Conservation (phyloP, 306 rosid species). For the Cucurbita pepo region DNA sequence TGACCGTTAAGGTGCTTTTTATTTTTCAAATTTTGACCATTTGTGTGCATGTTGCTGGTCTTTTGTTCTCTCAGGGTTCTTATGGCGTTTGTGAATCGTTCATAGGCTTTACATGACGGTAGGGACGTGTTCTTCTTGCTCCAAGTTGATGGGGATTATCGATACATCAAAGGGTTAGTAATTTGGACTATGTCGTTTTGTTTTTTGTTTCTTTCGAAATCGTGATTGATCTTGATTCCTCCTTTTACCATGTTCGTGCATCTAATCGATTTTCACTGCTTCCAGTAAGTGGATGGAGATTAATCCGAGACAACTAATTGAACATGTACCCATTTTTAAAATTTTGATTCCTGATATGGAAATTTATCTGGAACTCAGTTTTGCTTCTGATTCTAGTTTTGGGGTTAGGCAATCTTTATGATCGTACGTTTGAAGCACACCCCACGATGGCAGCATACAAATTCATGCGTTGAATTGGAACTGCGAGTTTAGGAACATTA, state of each 20-base stretch:
- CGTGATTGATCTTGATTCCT: not conserved
- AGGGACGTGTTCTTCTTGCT: conserved; percentile 65
- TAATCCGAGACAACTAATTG: not conserved
- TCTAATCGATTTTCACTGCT: not conserved
- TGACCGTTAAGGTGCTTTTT: conserved; percentile 57
- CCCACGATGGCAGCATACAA: not conserved
- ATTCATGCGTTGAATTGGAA: not conserved
- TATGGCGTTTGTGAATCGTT: not conserved
- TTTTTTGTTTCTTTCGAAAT: not conserved
- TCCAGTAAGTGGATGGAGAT: not conserved
- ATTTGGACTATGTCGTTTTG: not conserved
- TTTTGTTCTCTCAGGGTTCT: not conserved
- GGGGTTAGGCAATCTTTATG: not conserved
- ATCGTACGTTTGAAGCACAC: not conserved
- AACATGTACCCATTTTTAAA: not conserved
- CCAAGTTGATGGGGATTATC: conserved; percentile 66
- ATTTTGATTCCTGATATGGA: not conserved
- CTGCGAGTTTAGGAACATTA: not conserved
- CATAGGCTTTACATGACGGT: conserved; percentile 84
- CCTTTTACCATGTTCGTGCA: not conserved
- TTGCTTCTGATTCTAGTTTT: not conserved
- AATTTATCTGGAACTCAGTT: not conserved
- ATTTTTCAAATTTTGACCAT: not conserved
- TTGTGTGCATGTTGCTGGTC: not conserved
- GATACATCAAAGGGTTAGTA: conserved; percentile 63